Conservation (phyloP, 257 asterid genomes). For the Asclepias syriaca region DNA sequence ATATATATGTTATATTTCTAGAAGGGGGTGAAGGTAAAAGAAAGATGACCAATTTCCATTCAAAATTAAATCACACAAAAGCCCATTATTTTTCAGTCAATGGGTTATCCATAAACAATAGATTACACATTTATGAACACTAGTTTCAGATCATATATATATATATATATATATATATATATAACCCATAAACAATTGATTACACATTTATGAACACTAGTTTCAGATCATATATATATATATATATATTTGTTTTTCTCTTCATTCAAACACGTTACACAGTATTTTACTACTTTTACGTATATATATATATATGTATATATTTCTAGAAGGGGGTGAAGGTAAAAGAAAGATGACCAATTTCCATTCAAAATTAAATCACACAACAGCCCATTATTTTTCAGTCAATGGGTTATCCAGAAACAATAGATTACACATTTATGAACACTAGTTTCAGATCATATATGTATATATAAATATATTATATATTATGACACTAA, state of each 20-base stretch:
- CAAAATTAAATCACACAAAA: not conserved
- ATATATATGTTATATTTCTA: not conserved
- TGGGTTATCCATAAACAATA: not conserved
- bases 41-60: not conserved
- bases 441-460: not conserved
- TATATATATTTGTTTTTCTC: not conserved
- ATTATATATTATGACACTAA: too few relatives aligned
- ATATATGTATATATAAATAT: too few relatives aligned
- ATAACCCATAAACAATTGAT: too few relatives aligned
- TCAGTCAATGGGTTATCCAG: not conserved
- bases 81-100: not conserved
- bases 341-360: not conserved
- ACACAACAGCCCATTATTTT: not conserved
- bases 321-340: conserved; percentile 2
- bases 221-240: too few relatives aligned
- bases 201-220: too few relatives aligned
- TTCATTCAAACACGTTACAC: not conserved
- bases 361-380: not conserved
- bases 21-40: conserved; percentile 2
- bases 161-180: too few relatives aligned
- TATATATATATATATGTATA: too few relatives aligned
- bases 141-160: not conserved
- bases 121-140: not conserved
- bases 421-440: not conserved
- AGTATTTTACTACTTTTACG: not conserved